phyloP scores from a whole-genome alignment of 2,329 filamentous ascomycete genomes.

The Botrytis elliptica region DNA sequence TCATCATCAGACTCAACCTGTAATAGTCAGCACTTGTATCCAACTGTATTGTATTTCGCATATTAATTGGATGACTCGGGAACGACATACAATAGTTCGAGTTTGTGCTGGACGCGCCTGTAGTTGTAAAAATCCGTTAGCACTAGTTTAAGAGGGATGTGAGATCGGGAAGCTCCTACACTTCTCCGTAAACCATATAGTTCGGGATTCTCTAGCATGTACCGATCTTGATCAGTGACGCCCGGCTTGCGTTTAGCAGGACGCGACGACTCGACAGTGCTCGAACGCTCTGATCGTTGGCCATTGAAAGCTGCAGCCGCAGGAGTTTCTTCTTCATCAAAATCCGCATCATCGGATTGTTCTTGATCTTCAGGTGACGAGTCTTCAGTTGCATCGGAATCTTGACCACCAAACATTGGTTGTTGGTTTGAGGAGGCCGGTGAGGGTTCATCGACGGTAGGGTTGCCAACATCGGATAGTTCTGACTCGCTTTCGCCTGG shows the following conservation, averaged over 20 bases:
- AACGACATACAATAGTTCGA: slow-evolving; percentile 49
- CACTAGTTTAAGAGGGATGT: not conserved
- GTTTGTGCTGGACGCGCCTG: slow-evolving; percentile 59
- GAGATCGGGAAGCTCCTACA: slow-evolving; percentile 53
- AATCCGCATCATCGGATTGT: slow-evolving; percentile 70
- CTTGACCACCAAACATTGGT: slow-evolving; percentile 37
- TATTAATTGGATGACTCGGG: not conserved
- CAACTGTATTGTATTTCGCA: not conserved
- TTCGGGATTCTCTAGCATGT: slow-evolving; percentile 88
- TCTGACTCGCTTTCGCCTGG: slow-evolving; percentile 69
- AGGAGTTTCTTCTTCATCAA: slow-evolving; percentile 65
- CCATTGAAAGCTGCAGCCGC: slow-evolving; percentile 50
- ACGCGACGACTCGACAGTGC: slow-evolving; percentile 68
- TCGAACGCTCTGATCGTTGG: slow-evolving; percentile 54
- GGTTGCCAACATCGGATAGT: slow-evolving; percentile 68
- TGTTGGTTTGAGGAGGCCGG: slow-evolving; percentile 45
- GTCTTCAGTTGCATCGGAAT: slow-evolving; percentile 36
- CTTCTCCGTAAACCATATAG: slow-evolving; percentile 92
- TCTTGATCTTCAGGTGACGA: slow-evolving; percentile 45
- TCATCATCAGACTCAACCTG: slow-evolving; percentile 56
- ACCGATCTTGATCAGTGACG: slow-evolving; percentile 67
- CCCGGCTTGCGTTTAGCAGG: slow-evolving; percentile 70
- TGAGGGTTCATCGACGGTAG: slow-evolving; percentile 50
- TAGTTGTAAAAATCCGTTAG: slow-evolving; percentile 27
- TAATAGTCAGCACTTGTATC: slow-evolving; percentile 27